phyloP scores from a whole-genome alignment of 192 early-diverging fungal genomes.

The Phycomyces blakesleeanus region DNA sequence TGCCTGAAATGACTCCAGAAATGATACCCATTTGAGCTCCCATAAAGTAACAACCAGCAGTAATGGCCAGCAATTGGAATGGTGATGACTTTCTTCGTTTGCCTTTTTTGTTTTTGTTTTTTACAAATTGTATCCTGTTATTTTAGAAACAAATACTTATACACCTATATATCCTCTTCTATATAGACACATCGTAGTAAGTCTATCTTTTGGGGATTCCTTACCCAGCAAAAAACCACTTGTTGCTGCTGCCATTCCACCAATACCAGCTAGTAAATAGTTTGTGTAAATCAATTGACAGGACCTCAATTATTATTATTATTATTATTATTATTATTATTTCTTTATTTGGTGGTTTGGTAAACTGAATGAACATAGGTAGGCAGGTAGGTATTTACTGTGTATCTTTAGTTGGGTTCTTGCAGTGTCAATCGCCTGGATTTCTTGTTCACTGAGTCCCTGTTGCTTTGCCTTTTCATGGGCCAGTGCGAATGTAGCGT shows the following conservation, averaged over 20 bases:
- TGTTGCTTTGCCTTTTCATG: slow-evolving; percentile 27
- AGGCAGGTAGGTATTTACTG: no score
- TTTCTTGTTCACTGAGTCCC: slow-evolving; percentile 27
- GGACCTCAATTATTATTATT: no score
- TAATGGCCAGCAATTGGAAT: slow-evolving; percentile 17
- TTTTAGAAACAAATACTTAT: no score
- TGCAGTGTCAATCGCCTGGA: slow-evolving; percentile 25
- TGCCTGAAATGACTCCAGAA: slow-evolving; percentile 26
- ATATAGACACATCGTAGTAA: no score
- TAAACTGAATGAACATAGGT: no score
- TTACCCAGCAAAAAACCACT: slow-evolving; percentile 26
- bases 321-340: no score
- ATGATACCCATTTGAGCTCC: slow-evolving; percentile 37
- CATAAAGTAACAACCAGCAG: slow-evolving; percentile 32
- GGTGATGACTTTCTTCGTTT: slow-evolving; percentile 21
- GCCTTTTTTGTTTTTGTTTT: not conserved
- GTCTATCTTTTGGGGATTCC: not conserved
- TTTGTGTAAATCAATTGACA: not conserved
- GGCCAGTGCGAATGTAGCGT: slow-evolving; percentile 10
- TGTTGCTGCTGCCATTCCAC: slow-evolving; percentile 25
- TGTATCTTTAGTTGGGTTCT: slow-evolving; percentile 24
- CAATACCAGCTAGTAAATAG: slow-evolving; percentile 17
- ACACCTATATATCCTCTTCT: no score
- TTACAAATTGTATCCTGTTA: no score
- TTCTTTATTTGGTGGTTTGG: no score